Conservation (phyloP, 2,329 filamentous ascomycete genomes). For the Bipolaris oryzae region DNA sequence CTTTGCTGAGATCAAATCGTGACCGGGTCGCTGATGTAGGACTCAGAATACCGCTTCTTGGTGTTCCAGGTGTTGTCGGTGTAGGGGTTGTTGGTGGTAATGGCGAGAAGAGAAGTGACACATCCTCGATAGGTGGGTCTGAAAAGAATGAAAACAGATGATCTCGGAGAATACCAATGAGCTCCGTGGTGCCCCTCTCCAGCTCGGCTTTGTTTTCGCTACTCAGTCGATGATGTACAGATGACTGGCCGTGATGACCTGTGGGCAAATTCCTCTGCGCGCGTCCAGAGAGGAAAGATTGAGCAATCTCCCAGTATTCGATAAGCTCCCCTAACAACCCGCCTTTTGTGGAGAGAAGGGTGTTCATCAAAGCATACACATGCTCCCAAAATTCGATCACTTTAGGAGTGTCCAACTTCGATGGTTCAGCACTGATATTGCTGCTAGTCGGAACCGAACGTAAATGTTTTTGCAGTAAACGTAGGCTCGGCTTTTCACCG, state of each 20-base stretch:
- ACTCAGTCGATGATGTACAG: conserved; percentile 79
- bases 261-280: conserved; percentile 79
- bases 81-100: conserved; percentile 71
- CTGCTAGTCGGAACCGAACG: conserved; percentile 73
- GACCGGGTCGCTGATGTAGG: conserved; percentile 73
- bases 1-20: conserved; percentile 76
- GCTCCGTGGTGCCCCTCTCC: conserved; percentile 76
- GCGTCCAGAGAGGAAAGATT: conserved; percentile 86
- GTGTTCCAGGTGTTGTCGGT: conserved; percentile 65
- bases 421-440: conserved; percentile 58
- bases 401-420: conserved; percentile 75
- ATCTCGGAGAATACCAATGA: conserved; percentile 83
- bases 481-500: conserved; percentile 71
- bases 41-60: conserved; percentile 60
- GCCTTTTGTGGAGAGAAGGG: conserved; percentile 72
- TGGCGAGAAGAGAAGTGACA: conserved; percentile 85
- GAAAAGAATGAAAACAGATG: conserved; percentile 82
- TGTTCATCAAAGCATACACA: conserved; percentile 73
- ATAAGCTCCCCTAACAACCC: conserved; percentile 88
- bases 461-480: conserved; percentile 75
- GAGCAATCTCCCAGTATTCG: conserved; percentile 91
- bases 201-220: conserved; percentile 72
- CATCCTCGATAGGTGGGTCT: conserved; percentile 86
- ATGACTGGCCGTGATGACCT: conserved; percentile 81
- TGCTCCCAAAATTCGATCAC: conserved; percentile 94